Conservation (phyloP, 2,329 filamentous ascomycete species). For the Calonectria henricotiae region DNA sequence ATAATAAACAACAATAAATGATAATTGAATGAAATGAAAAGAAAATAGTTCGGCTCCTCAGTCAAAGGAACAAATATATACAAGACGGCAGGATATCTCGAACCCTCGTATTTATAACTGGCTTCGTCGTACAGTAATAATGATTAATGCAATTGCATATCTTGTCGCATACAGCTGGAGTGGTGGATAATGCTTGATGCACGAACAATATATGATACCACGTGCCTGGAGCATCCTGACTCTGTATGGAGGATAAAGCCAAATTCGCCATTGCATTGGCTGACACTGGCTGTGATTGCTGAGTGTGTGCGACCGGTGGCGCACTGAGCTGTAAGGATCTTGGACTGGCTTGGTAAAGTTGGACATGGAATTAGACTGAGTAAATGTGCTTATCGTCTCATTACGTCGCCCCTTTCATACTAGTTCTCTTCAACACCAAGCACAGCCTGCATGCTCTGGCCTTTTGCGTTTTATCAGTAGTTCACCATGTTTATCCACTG, state of each 20-base stretch:
- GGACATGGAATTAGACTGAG: neutral
- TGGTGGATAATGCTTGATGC: slow-evolving; percentile 17
- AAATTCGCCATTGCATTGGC: slow-evolving; percentile 7
- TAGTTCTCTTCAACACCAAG: neutral
- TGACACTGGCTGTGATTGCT: slow-evolving; percentile 5
- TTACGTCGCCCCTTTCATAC: slow-evolving; percentile 3
- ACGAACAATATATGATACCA: neutral
- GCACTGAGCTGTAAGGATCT: neutral
- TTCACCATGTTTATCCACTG: neutral
- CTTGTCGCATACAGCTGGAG: neutral
- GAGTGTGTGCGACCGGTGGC: neutral
- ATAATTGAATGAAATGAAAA: neutral
- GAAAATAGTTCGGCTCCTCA: neutral
- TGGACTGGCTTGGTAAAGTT: neutral
- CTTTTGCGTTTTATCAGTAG: neutral
- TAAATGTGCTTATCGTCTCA: slow-evolving; percentile 11
- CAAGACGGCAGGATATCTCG: neutral
- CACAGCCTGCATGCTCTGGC: too few species aligned
- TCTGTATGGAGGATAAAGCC: neutral
- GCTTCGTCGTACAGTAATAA: neutral
- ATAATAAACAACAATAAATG: too few species aligned
- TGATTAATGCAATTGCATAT: neutral
- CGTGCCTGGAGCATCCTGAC: slow-evolving; percentile 15
- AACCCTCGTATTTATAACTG: neutral
- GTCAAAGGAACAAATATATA: neutral